Base-by-base conservation (phyloP, 2,329 filamentous ascomycete species). In the Nemania diffusa region DNA sequence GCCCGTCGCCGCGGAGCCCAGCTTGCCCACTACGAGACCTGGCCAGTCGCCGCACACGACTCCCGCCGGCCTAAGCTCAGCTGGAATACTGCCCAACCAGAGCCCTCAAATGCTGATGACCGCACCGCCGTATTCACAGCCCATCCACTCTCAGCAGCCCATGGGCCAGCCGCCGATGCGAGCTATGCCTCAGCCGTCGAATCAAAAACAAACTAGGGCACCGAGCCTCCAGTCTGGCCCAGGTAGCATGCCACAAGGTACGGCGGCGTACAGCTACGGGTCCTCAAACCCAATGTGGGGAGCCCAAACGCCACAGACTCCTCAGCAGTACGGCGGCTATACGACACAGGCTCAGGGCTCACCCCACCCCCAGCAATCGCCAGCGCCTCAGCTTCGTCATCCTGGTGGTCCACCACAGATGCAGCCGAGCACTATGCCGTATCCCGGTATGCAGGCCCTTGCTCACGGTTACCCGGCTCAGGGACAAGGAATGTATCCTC, bases 101-200 rank as follows among this genome's bases (percentile, higher is more conserved):
- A 88, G 88, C 72, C 87, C 87, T 15, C 89, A 90, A 77, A 83
- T 89, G 81, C 88, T 91, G 86, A 88, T 89, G 85, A 85, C 86
- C 72, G 87, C 79, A 72, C 87, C 82, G 69, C 84, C 87, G 1
- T 97, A 94, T 79, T 88, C 90, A 61, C 91, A 90, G 75, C 87
- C 92, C 61, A 84, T 90, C 57, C 90, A 92, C 75, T 86, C 90
- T 40, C 92, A 92, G 75, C 90, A 88, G 75, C 85, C 90, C 44
- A 88, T 94, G 76, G 87, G 87, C 32, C 91, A 93, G 77, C 90
- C 92, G 26, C 89, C 84, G 26, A 89, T 93, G 78, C 88, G 92
- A 80, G 85, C 87, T 76, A 90, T 91, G 81, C 87, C 88, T 70
- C 88, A 89, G 81, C 83, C 76, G 81, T 88, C 78, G 72, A 79